Evolutionary conservation across 257 asterid genomes (phyloP).

Genomic region (Datura wrightii): DNA sequence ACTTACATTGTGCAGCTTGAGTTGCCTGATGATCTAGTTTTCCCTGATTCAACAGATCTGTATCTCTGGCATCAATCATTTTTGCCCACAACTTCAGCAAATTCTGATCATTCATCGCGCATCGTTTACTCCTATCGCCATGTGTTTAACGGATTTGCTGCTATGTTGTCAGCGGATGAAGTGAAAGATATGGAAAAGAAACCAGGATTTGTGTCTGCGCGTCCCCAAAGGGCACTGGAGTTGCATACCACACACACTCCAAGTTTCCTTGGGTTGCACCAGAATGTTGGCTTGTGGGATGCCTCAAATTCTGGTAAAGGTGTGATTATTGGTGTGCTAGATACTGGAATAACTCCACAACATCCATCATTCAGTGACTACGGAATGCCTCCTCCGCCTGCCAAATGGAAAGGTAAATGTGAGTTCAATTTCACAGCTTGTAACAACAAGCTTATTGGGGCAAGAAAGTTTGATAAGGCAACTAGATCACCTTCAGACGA

Average conservation of each 20-base stretch:
- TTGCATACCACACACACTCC: constrained; percentile 28
- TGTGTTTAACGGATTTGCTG: constrained; percentile 22
- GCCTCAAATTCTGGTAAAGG: constrained; percentile 16
- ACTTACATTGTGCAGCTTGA: not conserved
- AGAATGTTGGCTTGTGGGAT: constrained; percentile 27
- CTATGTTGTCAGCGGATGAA: constrained; percentile 9
- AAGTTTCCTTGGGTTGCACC: constrained; percentile 13
- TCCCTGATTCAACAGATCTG: not conserved
- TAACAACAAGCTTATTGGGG: constrained; percentile 29
- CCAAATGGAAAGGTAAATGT: constrained; percentile 29
- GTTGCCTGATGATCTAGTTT: not conserved
- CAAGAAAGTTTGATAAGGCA: not conserved
- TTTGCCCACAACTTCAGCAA: not conserved
- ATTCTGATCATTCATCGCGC: not conserved
- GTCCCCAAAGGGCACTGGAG: not conserved
- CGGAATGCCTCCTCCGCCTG: constrained; percentile 25
- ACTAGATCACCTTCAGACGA: not conserved
- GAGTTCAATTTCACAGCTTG: not conserved
- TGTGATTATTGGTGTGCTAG: constrained; percentile 18
- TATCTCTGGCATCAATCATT: not conserved
- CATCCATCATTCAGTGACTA: constrained; percentile 9
- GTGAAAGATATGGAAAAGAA: constrained; percentile 11
- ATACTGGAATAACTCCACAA: constrained; percentile 19
- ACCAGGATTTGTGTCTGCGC: constrained; percentile 30
- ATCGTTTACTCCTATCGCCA: constrained; percentile 23